Conservation (phyloP, 2,329 filamentous ascomycete species). For the Magnaporthales sp. region DNA sequence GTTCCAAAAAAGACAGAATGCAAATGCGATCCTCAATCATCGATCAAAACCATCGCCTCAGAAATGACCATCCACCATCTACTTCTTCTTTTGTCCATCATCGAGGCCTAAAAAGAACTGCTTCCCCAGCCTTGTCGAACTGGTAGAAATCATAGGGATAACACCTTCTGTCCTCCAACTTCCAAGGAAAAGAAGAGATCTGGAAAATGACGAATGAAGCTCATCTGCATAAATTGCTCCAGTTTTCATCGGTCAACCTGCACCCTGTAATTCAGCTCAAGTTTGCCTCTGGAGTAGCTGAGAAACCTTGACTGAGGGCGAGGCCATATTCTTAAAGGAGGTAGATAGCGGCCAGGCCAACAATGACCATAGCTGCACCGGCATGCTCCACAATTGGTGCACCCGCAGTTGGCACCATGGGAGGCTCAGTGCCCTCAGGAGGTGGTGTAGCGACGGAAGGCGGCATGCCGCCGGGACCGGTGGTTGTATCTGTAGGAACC, state of each 20-base stretch:
- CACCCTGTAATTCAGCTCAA: conserved; percentile 5
- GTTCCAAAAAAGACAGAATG: conserved; percentile 6
- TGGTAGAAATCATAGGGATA: background rate
- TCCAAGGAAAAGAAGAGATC: background rate
- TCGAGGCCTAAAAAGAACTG: background rate
- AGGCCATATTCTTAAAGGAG: conserved; percentile 25
- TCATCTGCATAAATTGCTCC: background rate
- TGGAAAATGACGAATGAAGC: background rate
- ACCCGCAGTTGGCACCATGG: conserved; percentile 14
- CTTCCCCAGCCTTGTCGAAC: background rate
- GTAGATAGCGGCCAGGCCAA: conserved; percentile 29
- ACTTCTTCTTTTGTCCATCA: background rate
- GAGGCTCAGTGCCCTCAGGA: background rate
- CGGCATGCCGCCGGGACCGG: background rate
- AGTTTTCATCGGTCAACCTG: background rate
- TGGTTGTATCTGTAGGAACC: conserved; percentile 5
- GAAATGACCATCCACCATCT: background rate
- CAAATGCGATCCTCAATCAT: background rate
- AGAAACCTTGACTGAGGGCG: background rate
- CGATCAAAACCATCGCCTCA: background rate
- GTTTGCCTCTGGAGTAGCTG: background rate
- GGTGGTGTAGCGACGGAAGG: background rate
- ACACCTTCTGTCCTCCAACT: background rate
- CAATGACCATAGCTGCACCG: conserved; percentile 24
- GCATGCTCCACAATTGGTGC: conserved; percentile 20